Percentiles rank a stretch among this genome's conserved stretches.
phyloP scores from a whole-genome alignment of 148 eudicot species.

The Vaccinium darrowii region DNA sequence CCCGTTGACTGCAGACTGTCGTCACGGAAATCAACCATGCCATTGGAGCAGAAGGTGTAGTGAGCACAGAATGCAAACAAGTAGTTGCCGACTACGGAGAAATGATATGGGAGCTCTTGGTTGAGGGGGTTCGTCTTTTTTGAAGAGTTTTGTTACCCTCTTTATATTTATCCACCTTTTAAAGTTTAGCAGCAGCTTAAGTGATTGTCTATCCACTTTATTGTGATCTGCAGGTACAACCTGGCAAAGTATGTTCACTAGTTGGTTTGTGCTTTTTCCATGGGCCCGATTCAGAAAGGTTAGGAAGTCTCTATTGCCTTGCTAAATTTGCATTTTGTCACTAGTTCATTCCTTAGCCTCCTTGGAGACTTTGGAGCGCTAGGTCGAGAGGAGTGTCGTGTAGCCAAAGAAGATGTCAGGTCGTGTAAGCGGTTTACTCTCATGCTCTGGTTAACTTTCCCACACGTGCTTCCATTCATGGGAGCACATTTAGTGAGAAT shows the following conservation, averaged over 20 bases:
- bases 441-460: not conserved
- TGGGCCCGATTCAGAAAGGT: slow-evolving; percentile 48
- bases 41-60: slow-evolving; percentile 74
- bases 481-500: not conserved
- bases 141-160: not conserved
- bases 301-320: slow-evolving; percentile 4
- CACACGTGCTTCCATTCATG: not conserved
- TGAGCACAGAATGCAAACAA: slow-evolving; percentile 70
- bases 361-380: not conserved
- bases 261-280: slow-evolving; percentile 47
- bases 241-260: slow-evolving; percentile 60
- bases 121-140: slow-evolving; percentile 55
- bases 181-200: not conserved
- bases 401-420: not conserved
- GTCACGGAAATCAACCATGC: slow-evolving; percentile 83
- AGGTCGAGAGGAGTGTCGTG: not conserved
- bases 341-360: not conserved
- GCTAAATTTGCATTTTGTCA: not conserved
- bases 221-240: slow-evolving; percentile 49
- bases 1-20: slow-evolving; percentile 42
- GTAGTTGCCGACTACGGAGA: slow-evolving; percentile 73
- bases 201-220: not conserved
- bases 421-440: not conserved
- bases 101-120: slow-evolving; percentile 71
- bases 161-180: slow-evolving; percentile 12